Conservation (phyloP, 371 early-diverging fungal species). For the Lichtheimia ornata region DNA sequence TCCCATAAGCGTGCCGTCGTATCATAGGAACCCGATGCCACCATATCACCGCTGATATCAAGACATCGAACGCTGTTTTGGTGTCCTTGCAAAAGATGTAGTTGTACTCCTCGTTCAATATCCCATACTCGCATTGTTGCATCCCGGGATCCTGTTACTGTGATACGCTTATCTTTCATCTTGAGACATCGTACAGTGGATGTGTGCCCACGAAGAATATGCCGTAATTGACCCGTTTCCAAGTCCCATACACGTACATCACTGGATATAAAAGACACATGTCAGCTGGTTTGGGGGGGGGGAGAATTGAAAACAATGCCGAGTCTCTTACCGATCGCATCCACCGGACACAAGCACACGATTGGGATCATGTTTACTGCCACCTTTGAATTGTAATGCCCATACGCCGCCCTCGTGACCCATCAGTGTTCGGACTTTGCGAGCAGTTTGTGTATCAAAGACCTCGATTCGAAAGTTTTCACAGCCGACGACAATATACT, state of each 20-base stretch:
- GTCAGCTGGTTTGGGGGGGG: too few relatives aligned
- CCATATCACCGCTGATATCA: constrained; percentile 72
- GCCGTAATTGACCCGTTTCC: constrained; percentile 71
- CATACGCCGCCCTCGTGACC: constrained; percentile 97
- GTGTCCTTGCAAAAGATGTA: constrained; percentile 72
- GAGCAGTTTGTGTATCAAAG: constrained; percentile 75
- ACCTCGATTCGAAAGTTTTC: constrained; percentile 85
- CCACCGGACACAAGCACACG: constrained; percentile 72
- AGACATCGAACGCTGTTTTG: constrained; percentile 83
- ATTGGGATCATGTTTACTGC: constrained; percentile 60
- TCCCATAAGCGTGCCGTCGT: constrained; percentile 89
- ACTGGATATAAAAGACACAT: constrained; percentile 27
- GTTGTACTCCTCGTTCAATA: constrained; percentile 65
- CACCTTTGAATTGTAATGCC: constrained; percentile 83
- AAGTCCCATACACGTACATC: constrained; percentile 91
- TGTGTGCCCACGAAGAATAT: constrained; percentile 86
- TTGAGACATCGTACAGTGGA: constrained; percentile 92
- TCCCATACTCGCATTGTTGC: constrained; percentile 83
- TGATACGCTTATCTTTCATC: constrained; percentile 64
- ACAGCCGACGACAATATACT: constrained; percentile 84
- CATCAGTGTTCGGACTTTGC: constrained; percentile 66
- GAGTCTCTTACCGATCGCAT: constrained; percentile 4
- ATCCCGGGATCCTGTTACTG: constrained; percentile 92
- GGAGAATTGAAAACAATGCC: too few relatives aligned
- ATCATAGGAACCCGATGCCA: constrained; percentile 93